phyloP scores from a whole-genome alignment of 306 rosid genomes.

The Gleditsia sinensis region DNA sequence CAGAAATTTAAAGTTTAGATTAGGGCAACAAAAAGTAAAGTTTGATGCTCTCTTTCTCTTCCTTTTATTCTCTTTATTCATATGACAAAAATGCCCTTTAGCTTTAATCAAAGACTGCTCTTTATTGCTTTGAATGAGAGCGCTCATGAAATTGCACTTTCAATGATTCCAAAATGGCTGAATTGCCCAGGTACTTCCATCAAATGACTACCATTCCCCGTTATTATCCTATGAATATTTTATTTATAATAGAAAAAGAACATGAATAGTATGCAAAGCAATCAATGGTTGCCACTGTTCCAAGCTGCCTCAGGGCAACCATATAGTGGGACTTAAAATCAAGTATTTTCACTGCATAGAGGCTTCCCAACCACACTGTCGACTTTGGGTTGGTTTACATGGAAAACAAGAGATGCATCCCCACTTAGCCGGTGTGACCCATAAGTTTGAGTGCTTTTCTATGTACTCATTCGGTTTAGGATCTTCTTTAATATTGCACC shows the following conservation, averaged over 20 bases:
- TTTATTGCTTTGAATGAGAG: slow-evolving; percentile 70
- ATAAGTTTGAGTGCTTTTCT: not conserved
- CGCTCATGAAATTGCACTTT: slow-evolving; percentile 60
- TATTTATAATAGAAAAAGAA: not conserved
- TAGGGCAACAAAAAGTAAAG: slow-evolving; percentile 61
- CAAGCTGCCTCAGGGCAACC: slow-evolving; percentile 2
- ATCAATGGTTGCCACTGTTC: slow-evolving; percentile 3
- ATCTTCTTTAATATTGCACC: too few relatives aligned
- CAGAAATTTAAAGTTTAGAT: slow-evolving; percentile 72
- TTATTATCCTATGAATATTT: slow-evolving; percentile 9
- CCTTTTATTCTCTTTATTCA: slow-evolving; percentile 49
- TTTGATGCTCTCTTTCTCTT: slow-evolving; percentile 52
- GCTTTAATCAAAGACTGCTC: slow-evolving; percentile 75
- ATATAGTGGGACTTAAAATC: slow-evolving; percentile 14
- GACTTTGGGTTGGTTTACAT: slow-evolving; percentile 23
- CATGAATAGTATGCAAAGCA: not conserved
- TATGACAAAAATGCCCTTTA: slow-evolving; percentile 80
- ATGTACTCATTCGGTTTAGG: not conserved
- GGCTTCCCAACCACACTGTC: slow-evolving; percentile 3
- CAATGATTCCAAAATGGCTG: slow-evolving; percentile 58
- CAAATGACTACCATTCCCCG: slow-evolving; percentile 34
- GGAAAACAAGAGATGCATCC: not conserved
- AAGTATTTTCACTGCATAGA: not conserved
- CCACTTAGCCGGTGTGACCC: not conserved
- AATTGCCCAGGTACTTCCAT: slow-evolving; percentile 44